Evolutionary conservation across 2,329 filamentous ascomycete species (phyloP).

Genomic region (Rachicladosporium sp.): DNA sequence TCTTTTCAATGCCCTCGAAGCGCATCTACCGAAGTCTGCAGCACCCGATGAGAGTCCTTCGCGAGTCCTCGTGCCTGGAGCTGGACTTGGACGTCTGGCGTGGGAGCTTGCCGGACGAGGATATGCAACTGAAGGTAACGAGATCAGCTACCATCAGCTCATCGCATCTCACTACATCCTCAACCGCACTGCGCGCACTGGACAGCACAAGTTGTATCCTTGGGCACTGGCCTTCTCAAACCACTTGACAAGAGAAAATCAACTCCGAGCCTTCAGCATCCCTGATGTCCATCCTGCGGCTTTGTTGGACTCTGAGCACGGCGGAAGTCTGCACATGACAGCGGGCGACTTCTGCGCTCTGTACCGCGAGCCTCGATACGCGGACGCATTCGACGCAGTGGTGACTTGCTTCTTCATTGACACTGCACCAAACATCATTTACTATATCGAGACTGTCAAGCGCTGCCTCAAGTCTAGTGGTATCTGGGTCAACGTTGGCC

Average conservation of each 20-base stretch:
- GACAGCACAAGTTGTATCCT: constrained; percentile 64
- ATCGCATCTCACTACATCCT: constrained; percentile 68
- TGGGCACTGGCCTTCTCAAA: constrained; percentile 87
- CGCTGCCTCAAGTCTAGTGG: constrained; percentile 68
- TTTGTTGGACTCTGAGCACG: constrained; percentile 19
- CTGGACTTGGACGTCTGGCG: constrained; percentile 75
- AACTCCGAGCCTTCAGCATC: constrained; percentile 59
- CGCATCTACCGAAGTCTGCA: constrained; percentile 27
- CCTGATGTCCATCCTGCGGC: constrained; percentile 54
- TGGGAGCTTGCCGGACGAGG: constrained; percentile 71
- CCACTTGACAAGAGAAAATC: constrained; percentile 58
- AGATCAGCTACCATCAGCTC: constrained; percentile 96
- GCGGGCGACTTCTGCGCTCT: constrained; percentile 86
- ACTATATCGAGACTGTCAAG: constrained; percentile 73
- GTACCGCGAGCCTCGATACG: constrained; percentile 55
- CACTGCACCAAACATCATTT: constrained; percentile 83
- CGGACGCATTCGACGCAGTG: constrained; percentile 62
- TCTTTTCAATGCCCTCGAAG: constrained; percentile 52
- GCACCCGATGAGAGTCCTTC: constrained; percentile 5
- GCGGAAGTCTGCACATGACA: constrained; percentile 48
- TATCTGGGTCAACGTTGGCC: constrained; percentile 79
- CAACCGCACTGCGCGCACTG: constrained; percentile 49
- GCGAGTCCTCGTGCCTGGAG: constrained; percentile 73
- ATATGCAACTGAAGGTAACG: constrained; percentile 69
- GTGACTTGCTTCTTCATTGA: constrained; percentile 93